These are phyloP conservation scores for Sordaria brevicollis DNA, from an alignment of 495 filamentous ascomycete genomes.

Conservation along the genomic window DNA sequence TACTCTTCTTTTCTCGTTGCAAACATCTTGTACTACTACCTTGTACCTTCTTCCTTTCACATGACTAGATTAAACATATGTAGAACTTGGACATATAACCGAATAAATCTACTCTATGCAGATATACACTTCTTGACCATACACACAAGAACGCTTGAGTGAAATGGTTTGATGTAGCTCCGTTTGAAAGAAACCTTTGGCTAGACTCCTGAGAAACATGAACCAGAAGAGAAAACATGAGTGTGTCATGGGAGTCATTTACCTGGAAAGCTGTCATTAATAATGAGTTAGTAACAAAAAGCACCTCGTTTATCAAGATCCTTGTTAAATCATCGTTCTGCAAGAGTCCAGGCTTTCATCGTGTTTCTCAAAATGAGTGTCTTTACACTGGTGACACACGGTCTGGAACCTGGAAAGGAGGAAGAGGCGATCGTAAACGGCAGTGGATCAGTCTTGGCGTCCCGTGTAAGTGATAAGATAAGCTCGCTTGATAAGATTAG, in stretches of 20 bases:
- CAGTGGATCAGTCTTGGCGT: background rate
- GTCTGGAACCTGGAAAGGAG: too few relatives aligned
- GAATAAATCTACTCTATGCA: too few relatives aligned
- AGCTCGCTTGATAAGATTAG: constrained; percentile 1
- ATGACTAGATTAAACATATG: background rate
- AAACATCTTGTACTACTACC: background rate
- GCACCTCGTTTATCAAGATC: too few relatives aligned
- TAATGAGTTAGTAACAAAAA: too few relatives aligned
- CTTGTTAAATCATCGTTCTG: too few relatives aligned
- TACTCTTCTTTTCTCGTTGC: background rate
- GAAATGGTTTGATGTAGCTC: too few relatives aligned
- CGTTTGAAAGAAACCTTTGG: background rate
- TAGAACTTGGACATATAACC: background rate
- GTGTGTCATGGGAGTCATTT: too few relatives aligned
- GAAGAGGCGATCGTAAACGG: background rate
- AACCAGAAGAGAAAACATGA: too few relatives aligned
- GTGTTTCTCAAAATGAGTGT: background rate
- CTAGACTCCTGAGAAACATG: background rate
- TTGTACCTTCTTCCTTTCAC: background rate
- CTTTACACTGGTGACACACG: background rate
- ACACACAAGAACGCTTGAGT: too few relatives aligned
- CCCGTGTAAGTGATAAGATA: constrained; percentile 3
- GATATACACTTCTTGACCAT: too few relatives aligned
- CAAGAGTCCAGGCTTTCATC: too few relatives aligned
- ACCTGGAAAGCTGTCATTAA: too few relatives aligned